Evolutionary conservation across 306 rosid species (phyloP), one percentile per base, ranked within the genome.

Genomic region (Ochetophila trinervis): DNA sequence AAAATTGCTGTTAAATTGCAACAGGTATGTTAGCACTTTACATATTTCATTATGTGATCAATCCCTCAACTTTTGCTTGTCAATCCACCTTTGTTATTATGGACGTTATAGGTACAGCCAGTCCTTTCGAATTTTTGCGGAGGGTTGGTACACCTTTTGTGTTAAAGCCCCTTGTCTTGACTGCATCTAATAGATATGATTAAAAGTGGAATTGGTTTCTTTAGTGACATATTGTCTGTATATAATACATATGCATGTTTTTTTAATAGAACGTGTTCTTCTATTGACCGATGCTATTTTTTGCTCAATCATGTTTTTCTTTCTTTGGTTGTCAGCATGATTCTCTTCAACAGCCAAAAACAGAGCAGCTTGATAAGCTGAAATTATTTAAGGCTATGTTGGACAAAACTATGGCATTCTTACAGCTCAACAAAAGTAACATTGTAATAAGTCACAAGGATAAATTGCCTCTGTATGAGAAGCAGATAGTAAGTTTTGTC

Each of bases 351-450:
- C 92, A 77, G 49, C 73, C 87, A 6, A 82, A 79, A 68, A 8
- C 78, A 72, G 95, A 89, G 24, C 95, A 78, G 67, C 60, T 81
- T 65, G 89, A 86, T 0, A 89, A 74, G 79, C 44, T 87, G 50
- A 86, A 58, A 80, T 0, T 19, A 20, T 89, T 79, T 73, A 89
- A 69, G 86, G 1, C 1, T 8, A 74, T 77, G 84, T 57, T 84
- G 82, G 91, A 93, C 75, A 83, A 74, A 20, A 30, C 79, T 20
- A 44, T 87, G 45, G 0, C 62, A 21, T 40, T 89, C 70, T 68
- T 93, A 69, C 85, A 76, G 77, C 13, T 86, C 67, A 0, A 89
- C 40, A 89, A 87, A 78, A 59, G 2, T 65, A 77, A 6, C 48
- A 70, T 92, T 53, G 0, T 3, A 27, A 79, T 77, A 34, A 47